These are phyloP conservation scores for Fusarium pseudonygamai DNA, from an alignment of 2,329 filamentous ascomycete species.

Conservation along the genomic window DNA sequence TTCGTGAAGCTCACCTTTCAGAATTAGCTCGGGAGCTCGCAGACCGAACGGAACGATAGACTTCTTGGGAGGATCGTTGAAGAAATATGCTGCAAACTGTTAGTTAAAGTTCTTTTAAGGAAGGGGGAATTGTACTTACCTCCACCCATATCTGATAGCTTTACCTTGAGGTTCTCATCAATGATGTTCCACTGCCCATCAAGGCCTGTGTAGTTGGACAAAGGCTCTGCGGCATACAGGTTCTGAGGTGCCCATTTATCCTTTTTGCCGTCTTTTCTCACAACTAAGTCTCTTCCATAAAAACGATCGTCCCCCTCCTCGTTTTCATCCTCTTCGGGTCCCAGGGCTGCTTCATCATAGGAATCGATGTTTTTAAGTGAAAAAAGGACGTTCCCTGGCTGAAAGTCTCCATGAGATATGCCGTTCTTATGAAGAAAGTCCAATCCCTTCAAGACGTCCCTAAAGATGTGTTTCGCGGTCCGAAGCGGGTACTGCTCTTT, in stretches of 20 bases:
- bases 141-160: constrained; percentile 13
- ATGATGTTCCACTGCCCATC: neutral
- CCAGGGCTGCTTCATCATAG: neutral
- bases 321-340: too few species aligned
- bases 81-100: neutral
- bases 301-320: too few species aligned
- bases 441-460: neutral
- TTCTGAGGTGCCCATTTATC: constrained; percentile 12
- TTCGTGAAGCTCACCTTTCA: neutral
- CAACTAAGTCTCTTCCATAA: neutral
- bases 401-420: neutral
- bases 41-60: rapidly evolving
- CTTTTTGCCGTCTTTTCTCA: constrained; percentile 1
- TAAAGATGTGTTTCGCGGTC: neutral
- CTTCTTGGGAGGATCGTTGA: neutral
- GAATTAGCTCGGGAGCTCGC: constrained; percentile 4
- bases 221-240: neutral
- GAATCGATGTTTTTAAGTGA: neutral
- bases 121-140: neutral
- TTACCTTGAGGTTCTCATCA: neutral
- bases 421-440: neutral
- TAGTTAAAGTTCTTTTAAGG: rapidly evolving
- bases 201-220: neutral
- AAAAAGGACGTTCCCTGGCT: constrained; percentile 8
- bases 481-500: neutral